Evolutionary conservation across 495 filamentous ascomycete genomes (phyloP).

Genomic region (Penicillium atrosanguineum): DNA sequence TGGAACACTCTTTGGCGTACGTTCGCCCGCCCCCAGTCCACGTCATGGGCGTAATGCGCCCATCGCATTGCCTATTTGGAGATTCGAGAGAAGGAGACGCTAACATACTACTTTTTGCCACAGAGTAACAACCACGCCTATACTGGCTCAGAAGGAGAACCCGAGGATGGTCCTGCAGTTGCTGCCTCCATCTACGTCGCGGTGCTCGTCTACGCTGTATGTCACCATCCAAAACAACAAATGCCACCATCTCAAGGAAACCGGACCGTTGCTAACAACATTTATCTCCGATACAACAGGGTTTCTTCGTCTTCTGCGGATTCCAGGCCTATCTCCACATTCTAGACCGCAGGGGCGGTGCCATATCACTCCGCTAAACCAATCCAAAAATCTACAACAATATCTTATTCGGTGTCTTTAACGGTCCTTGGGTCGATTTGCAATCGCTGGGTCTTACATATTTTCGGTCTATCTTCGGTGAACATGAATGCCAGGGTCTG

Average conservation of each 20-base stretch:
- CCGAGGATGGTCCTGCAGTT: conserved; percentile 69
- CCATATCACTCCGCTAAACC: conserved; percentile 68
- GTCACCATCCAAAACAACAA: conserved; percentile 25
- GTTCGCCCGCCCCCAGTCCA: conserved; percentile 2
- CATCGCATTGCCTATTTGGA: background rate
- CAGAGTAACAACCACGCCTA: conserved; percentile 74
- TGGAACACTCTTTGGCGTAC: conserved; percentile 72
- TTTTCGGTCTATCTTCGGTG: conserved; percentile 20
- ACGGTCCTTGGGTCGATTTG: conserved; percentile 18
- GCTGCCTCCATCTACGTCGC: conserved; percentile 81
- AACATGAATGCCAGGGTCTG: conserved; percentile 8
- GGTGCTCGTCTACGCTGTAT: conserved; percentile 80
- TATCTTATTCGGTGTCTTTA: conserved; percentile 18
- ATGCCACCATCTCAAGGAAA: background rate
- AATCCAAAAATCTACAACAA: conserved; percentile 8
- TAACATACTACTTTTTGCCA: conserved; percentile 8
- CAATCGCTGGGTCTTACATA: conserved; percentile 18
- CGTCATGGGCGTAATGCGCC: conserved; percentile 6
- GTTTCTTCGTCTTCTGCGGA: conserved; percentile 86
- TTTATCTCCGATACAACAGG: conserved; percentile 41
- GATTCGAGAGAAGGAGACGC: background rate
- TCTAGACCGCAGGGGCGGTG: conserved; percentile 72
- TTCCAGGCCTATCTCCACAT: conserved; percentile 79
- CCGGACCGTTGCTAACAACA: background rate
- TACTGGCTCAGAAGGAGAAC: conserved; percentile 72